Percentiles rank a stretch among this genome's conserved stretches.
Evolutionary conservation across 108 stramenopile genomes (phyloP).

Genomic region (Cyclotella atomus): DNA sequence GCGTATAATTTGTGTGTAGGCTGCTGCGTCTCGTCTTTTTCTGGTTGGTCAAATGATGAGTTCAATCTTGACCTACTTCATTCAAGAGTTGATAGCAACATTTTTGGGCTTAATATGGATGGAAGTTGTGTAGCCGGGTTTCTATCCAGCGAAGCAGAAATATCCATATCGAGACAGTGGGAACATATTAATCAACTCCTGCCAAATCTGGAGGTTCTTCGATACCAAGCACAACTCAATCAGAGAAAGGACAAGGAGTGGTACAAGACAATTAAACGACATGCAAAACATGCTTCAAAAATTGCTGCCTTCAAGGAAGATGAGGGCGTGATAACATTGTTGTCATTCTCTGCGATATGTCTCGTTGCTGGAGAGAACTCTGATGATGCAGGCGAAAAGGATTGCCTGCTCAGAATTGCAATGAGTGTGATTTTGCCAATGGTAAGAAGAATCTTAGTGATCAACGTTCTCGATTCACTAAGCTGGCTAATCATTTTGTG

Average conservation of each 20-base stretch:
- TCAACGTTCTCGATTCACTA: neutral
- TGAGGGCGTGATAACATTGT: constrained; percentile 53
- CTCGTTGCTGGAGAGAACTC: constrained; percentile 49
- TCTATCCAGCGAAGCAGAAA: constrained; percentile 29
- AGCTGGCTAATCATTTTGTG: neutral
- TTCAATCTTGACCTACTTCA: constrained; percentile 65
- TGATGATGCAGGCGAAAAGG: constrained; percentile 31
- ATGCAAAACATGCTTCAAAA: constrained; percentile 33
- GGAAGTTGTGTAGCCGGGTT: constrained; percentile 59
- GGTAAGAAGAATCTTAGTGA: constrained; percentile 46
- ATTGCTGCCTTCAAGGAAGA: constrained; percentile 70
- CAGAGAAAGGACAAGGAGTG: constrained; percentile 49
- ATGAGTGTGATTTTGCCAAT: constrained; percentile 78
- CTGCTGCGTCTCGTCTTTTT: constrained; percentile 76
- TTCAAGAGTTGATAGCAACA: constrained; percentile 43
- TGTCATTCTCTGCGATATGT: constrained; percentile 63
- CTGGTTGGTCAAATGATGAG: constrained; percentile 80
- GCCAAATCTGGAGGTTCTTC: constrained; percentile 50
- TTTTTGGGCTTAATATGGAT: constrained; percentile 68
- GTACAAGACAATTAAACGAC: constrained; percentile 52
- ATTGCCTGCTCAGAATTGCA: constrained; percentile 38
- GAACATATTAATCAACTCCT: constrained; percentile 38
- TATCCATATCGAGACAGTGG: constrained; percentile 62
- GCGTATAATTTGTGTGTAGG: constrained; percentile 75
- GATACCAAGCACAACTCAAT: constrained; percentile 42